Percentiles rank a stretch among this genome's conserved stretches.
These are phyloP conservation scores for Jatropha curcas DNA, from an alignment of 345 rosid species.

Conservation along the genomic window DNA sequence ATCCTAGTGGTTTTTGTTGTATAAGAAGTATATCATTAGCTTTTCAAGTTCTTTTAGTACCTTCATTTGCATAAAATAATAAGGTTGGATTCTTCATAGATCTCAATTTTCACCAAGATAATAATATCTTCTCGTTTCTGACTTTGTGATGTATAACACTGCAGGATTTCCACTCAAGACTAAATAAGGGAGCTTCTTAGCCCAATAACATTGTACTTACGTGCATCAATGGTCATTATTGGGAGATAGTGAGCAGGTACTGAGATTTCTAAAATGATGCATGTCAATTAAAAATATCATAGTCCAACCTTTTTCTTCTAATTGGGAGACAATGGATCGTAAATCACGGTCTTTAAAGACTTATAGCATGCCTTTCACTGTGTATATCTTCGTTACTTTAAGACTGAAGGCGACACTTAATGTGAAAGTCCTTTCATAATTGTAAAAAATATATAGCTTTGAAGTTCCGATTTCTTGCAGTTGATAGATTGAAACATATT, in stretches of 20 bases:
- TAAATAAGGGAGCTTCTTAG: background rate
- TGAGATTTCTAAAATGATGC: background rate
- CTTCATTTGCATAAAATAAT: background rate
- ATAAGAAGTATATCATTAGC: background rate
- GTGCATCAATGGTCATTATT: background rate
- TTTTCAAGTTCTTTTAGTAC: background rate
- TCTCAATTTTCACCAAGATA: background rate
- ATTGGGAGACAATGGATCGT: background rate
- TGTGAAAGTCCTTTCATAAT: background rate
- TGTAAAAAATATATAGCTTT: background rate
- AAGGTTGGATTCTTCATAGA: background rate
- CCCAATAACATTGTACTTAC: background rate
- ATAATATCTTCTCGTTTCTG: background rate
- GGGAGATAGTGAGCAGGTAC: background rate
- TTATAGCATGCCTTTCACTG: background rate
- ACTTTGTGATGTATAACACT: background rate
- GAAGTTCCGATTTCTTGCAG: background rate
- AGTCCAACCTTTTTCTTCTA: background rate
- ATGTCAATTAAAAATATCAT: background rate
- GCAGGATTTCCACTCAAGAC: background rate
- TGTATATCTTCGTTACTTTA: background rate
- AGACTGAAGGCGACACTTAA: background rate
- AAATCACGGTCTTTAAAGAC: constrained; percentile 5
- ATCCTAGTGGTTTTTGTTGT: background rate
- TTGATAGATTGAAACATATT: background rate